Evolutionary conservation across 352 stramenopile genomes (phyloP).

Genomic region (Globisporangium solare): DNA sequence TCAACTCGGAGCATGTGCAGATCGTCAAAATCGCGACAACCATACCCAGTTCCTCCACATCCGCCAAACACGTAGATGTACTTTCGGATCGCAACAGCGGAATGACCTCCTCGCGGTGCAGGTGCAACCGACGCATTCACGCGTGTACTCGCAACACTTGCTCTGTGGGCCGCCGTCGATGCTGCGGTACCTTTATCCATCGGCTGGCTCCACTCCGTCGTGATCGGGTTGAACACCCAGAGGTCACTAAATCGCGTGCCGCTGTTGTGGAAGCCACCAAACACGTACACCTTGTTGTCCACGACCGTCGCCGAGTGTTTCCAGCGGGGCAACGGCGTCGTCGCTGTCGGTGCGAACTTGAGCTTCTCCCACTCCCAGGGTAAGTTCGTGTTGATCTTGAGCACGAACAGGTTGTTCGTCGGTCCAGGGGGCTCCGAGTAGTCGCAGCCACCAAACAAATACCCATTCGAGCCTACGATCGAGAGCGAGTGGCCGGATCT

Average conservation of each 20-base stretch:
- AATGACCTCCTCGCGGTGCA: slow-evolving; percentile 88
- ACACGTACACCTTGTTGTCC: slow-evolving; percentile 89
- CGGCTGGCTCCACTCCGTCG: slow-evolving; percentile 87
- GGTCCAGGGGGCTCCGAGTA: slow-evolving; percentile 84
- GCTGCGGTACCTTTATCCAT: slow-evolving; percentile 54
- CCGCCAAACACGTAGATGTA: slow-evolving; percentile 93
- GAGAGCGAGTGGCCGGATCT: slow-evolving; percentile 93
- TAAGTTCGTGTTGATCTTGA: slow-evolving; percentile 77
- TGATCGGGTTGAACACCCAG: slow-evolving; percentile 95
- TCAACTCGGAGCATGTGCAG: slow-evolving; percentile 87
- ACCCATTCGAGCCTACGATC: slow-evolving; percentile 84
- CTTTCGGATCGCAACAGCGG: slow-evolving; percentile 76
- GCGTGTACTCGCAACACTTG: slow-evolving; percentile 13
- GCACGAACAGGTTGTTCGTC: slow-evolving; percentile 92
- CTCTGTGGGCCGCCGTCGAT: slow-evolving; percentile 11
- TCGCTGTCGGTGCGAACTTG: slow-evolving; percentile 21
- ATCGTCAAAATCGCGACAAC: slow-evolving; percentile 93
- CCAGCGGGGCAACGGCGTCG: slow-evolving; percentile 59
- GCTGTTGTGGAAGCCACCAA: slow-evolving; percentile 92
- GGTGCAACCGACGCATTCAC: slow-evolving; percentile 41
- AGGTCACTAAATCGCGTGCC: slow-evolving; percentile 92
- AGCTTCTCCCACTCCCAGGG: slow-evolving; percentile 76
- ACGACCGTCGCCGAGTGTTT: slow-evolving; percentile 90
- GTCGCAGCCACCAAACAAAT: slow-evolving; percentile 93
- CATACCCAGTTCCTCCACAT: slow-evolving; percentile 92